Percentiles rank a stretch among this genome's conserved stretches.
phyloP scores from a whole-genome alignment of 2,329 filamentous ascomycete genomes.

The Fusarium sp. region DNA sequence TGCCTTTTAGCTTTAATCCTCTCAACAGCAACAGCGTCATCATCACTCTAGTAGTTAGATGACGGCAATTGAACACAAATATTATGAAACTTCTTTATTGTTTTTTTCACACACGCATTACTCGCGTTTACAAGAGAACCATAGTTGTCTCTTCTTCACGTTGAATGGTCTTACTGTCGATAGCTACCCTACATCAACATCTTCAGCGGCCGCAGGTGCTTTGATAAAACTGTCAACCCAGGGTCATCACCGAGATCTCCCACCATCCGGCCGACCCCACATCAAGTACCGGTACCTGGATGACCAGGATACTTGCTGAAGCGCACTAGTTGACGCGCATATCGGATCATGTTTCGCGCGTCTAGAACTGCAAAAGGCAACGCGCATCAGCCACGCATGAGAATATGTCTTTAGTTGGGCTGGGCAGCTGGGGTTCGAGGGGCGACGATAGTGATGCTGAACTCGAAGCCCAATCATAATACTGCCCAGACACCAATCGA shows the following conservation, averaged over 20 bases:
- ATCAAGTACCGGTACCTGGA: constrained; percentile 42
- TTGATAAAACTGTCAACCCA: constrained; percentile 33
- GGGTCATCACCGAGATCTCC: constrained; percentile 38
- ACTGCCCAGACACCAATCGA: constrained; percentile 39
- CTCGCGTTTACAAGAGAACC: background rate
- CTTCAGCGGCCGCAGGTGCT: constrained; percentile 13
- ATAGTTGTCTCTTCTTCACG: background rate
- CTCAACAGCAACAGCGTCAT: background rate
- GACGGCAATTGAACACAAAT: background rate
- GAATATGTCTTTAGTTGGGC: constrained; percentile 16
- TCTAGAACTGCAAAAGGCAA: constrained; percentile 44
- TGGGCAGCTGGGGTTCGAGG: constrained; percentile 17
- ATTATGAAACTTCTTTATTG: background rate
- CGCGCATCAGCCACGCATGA: constrained; percentile 43
- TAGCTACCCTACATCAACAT: constrained; percentile 32
- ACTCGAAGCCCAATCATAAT: constrained; percentile 37
- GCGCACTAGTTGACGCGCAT: constrained; percentile 45
- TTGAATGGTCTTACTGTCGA: background rate
- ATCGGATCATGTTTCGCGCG: constrained; percentile 45
- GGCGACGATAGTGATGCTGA: constrained; percentile 21
- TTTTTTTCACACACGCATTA: background rate
- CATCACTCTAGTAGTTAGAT: background rate
- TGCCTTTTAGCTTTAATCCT: background rate
- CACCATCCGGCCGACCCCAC: constrained; percentile 30
- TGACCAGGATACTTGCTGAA: constrained; percentile 38